phyloP scores from a whole-genome alignment of 83 land plant species.

The Thuja plicata region DNA sequence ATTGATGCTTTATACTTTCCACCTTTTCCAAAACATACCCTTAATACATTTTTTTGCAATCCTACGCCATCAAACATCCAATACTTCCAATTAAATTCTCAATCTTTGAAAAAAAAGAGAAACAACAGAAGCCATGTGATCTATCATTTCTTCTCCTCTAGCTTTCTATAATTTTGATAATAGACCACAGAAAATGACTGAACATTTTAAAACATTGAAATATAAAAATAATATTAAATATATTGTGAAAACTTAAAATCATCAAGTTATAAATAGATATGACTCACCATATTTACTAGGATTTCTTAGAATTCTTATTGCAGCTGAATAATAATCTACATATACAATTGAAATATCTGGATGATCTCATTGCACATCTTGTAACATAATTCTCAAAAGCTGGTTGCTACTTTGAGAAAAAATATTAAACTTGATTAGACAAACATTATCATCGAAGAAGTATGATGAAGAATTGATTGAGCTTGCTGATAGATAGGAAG shows the following conservation, averaged over 20 bases:
- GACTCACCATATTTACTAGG: constrained; percentile 23
- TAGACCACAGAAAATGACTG: too few species aligned
- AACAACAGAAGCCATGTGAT: too few species aligned
- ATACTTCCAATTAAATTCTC: neutral
- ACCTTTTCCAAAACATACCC: neutral
- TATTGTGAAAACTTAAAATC: too few species aligned
- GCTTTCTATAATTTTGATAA: too few species aligned
- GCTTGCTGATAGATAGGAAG: constrained; percentile 23
- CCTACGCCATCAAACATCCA: neutral
- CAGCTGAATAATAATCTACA: constrained; percentile 41
- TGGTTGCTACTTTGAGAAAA: neutral
- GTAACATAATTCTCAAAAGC: neutral
- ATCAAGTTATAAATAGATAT: too few species aligned
- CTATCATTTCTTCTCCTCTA: too few species aligned
- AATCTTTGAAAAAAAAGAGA: too few species aligned
- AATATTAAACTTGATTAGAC: constrained; percentile 12
- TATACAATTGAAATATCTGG: constrained; percentile 35
- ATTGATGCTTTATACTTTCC: constrained; percentile 8
- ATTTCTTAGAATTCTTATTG: constrained; percentile 4
- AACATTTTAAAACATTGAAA: too few species aligned
- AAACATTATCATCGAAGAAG: constrained; percentile 25
- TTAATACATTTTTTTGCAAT: neutral
- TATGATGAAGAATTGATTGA: constrained; percentile 15
- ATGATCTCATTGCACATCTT: constrained; percentile 14
- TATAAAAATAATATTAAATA: too few species aligned